Conservation (phyloP, 2,329 filamentous ascomycete species). For the Helotiales sp. region DNA sequence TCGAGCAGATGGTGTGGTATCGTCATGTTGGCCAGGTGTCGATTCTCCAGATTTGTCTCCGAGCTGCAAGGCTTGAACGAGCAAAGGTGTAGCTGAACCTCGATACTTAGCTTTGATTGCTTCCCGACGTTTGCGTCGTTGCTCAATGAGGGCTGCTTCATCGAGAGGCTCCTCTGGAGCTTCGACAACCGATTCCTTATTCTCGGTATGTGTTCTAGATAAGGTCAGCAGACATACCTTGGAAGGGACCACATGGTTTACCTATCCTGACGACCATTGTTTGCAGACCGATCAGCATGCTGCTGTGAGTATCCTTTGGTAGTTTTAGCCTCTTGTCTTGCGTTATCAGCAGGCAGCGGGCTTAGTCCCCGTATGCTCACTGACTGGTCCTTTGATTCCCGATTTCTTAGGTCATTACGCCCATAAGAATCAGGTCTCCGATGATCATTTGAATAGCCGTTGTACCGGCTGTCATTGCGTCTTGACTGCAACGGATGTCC, state of each 20-base stretch:
- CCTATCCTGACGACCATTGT: conserved; percentile 42
- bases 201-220: conserved; percentile 23
- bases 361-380: conserved; percentile 64
- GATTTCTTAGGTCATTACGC: conserved; percentile 45
- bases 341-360: conserved; percentile 57
- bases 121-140: conserved; percentile 80
- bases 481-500: conserved; percentile 20
- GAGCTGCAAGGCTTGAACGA: conserved; percentile 59
- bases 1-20: conserved; percentile 25
- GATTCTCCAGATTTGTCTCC: conserved; percentile 35
- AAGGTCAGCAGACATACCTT: conserved; percentile 18
- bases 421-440: conserved; percentile 28
- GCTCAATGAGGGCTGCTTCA: conserved; percentile 81
- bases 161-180: conserved; percentile 60
- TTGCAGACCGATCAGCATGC: conserved; percentile 41
- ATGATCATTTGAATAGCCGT: conserved; percentile 14
- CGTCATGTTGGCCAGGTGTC: conserved; percentile 29
- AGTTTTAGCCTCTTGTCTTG: conserved; percentile 68
- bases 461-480: conserved; percentile 23
- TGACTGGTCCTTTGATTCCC: conserved; percentile 56
- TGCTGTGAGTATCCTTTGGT: conserved; percentile 58
- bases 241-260: conserved; percentile 21
- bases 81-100: conserved; percentile 67
- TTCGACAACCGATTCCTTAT: conserved; percentile 42
- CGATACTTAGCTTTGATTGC: conserved; percentile 83